phyloP scores from a whole-genome alignment of 1,284 basidiomycete species.

The Grifola frondosa region DNA sequence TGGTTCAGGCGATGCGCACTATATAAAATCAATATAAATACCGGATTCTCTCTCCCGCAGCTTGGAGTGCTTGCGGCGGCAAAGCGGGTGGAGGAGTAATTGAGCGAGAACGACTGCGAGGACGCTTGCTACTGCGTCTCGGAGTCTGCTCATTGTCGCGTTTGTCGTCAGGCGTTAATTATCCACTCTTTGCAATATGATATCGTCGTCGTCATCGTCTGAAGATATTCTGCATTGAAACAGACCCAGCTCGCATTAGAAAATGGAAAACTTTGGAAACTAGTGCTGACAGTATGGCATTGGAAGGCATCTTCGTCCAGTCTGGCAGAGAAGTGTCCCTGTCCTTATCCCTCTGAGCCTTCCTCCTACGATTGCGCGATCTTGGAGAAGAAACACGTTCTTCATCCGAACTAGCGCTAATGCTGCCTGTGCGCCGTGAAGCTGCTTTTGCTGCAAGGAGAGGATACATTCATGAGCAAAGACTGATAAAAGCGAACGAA shows the following conservation, averaged over 20 bases:
- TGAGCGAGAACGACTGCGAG: constrained; percentile 61
- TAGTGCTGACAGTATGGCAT: constrained; percentile 24
- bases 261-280: not conserved
- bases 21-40: not conserved
- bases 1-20: not conserved
- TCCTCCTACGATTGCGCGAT: constrained; percentile 37
- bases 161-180: constrained; percentile 21
- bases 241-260: constrained; percentile 2
- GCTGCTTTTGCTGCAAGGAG: too few relatives aligned
- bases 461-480: too few relatives aligned
- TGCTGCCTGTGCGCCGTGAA: too few relatives aligned
- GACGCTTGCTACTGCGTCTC: constrained; percentile 38
- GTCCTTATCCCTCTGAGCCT: constrained; percentile 32
- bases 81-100: constrained; percentile 72
- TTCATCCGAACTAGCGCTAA: constrained; percentile 20
- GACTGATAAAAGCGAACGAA: too few relatives aligned
- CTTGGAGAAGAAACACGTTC: constrained; percentile 30
- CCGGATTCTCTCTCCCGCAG: constrained; percentile 51
- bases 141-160: constrained; percentile 7
- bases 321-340: constrained; percentile 18
- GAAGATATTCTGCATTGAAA: constrained; percentile 34
- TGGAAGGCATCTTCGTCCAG: constrained; percentile 26
- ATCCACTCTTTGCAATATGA: constrained; percentile 36
- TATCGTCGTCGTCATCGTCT: constrained; percentile 45
- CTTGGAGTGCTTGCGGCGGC: constrained; percentile 47